Evolutionary conservation across 495 filamentous ascomycete species (phyloP), one percentile per base, ranked within the genome.

Genomic region (Aspergillus bertholletiae): DNA sequence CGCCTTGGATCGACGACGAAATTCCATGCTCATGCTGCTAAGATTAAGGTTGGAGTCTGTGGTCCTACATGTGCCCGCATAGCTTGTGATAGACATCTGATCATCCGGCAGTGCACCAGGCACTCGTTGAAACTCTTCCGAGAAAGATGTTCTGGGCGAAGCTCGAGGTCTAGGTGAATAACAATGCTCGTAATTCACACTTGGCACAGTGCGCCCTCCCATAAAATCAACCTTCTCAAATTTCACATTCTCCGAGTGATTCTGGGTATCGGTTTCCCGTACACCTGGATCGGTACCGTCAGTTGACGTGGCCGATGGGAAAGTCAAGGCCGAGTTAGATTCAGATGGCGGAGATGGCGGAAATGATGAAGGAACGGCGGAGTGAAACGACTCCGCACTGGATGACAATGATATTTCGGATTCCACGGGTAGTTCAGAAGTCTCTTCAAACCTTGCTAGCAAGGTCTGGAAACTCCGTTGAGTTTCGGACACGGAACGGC

Each of bases 381-480:
- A 89, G 56, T 84, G 79, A 49, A 84, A 81, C 5, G 82, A 84
- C 26, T 84, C 81, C 11, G 76, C 72, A 54, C 80, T 87, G 44
- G 84, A 85, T 40, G 85, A 70, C 6, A 77, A 60, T n/a, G 68
- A 59, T 5, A 61, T 48, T 23, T 77, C 74, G 45, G 65, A 54
- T 41, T 71, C 64, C 34, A 55, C 46, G 17, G 68, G 63, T 35
- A 63, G 45, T 49, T 67, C 64, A 8, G 64, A 22, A n/a, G 64
- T 64, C 23, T 72, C 68, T 46, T 74, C 67, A 52, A 82, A 76
- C 55, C 69, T 76, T 43, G 71, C 71, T 53, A 67, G 71, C 56
- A 69, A 72, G 55, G 62, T 80, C 54, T 59, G 73, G 60, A 66
- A 80, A 62, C 65, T 76, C 62, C 63, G 78, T 63, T 66, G 74